Percentiles rank a stretch among this genome's conserved stretches.
Evolutionary conservation across 176 grass and related monocot species (phyloP).

Genomic region (Hordeum marinum): DNA sequence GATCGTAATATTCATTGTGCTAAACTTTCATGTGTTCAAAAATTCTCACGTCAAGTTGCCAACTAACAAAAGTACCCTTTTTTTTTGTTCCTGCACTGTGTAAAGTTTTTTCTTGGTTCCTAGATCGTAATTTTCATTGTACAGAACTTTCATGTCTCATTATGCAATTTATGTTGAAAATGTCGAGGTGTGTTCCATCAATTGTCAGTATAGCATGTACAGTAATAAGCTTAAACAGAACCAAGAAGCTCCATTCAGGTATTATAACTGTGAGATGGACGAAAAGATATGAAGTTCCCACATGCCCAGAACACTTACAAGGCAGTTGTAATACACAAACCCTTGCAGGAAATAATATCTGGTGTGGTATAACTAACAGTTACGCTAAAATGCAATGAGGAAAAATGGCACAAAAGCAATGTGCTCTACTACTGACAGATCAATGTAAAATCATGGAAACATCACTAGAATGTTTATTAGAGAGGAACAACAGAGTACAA

Average conservation of each 20-base stretch:
- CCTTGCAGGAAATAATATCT: background rate
- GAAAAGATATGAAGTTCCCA: background rate
- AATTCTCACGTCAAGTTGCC: background rate
- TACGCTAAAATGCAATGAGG: background rate
- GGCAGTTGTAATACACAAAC: background rate
- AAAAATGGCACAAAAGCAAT: background rate
- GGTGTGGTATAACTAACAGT: background rate
- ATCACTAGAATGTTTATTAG: background rate
- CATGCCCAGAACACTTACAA: slow-evolving; percentile 4
- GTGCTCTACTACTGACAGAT: background rate
- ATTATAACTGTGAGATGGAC: background rate
- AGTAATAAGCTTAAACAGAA: background rate
- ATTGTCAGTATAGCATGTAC: background rate
- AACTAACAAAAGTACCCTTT: background rate
- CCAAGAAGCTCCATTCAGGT: background rate
- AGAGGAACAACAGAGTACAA: background rate
- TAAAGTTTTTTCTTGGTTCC: too few species aligned
- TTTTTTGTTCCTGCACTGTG: background rate
- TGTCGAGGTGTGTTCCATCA: background rate
- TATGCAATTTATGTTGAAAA: background rate
- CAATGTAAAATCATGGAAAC: background rate
- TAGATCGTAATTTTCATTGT: too few species aligned
- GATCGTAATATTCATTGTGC: background rate
- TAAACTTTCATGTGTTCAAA: background rate
- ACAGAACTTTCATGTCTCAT: background rate